These are phyloP conservation scores for Vaccinium myrtillus DNA, from an alignment of 148 eudicot species.

Conservation along the genomic window DNA sequence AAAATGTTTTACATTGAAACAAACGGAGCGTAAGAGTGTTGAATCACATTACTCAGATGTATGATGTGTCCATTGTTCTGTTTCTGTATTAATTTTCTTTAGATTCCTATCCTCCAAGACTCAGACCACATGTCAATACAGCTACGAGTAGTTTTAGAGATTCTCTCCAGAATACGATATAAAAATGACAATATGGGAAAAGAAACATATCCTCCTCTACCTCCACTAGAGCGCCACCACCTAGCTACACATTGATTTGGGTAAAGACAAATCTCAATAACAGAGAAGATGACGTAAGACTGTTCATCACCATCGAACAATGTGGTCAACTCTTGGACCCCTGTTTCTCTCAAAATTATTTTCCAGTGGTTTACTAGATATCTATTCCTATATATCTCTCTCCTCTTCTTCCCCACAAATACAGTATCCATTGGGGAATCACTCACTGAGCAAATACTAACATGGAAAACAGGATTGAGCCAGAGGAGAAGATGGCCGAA, in stretches of 20 bases:
- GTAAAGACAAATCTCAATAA: slow-evolving; percentile 1
- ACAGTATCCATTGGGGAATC: not conserved
- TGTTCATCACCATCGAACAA: not conserved
- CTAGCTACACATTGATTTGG: not conserved
- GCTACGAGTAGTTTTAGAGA: not conserved
- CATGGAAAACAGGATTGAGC: too few species aligned
- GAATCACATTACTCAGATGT: too few species aligned
- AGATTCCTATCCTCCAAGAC: not conserved
- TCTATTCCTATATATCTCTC: not conserved
- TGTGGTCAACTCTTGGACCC: not conserved
- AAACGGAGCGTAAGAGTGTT: too few species aligned
- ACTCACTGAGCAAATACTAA: not conserved
- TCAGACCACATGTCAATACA: not conserved
- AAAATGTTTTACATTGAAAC: too few species aligned
- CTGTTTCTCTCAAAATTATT: not conserved
- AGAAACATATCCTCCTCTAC: not conserved
- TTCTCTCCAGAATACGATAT: not conserved
- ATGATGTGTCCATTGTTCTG: too few species aligned
- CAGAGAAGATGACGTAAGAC: not conserved
- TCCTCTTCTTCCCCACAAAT: not conserved
- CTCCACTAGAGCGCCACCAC: not conserved
- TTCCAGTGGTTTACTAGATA: not conserved
- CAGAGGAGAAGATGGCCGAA: too few species aligned
- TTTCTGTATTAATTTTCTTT: not conserved
- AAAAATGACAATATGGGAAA: not conserved